phyloP scores from a whole-genome alignment of 176 grass and related monocot genomes.

The Leersia perrieri region DNA sequence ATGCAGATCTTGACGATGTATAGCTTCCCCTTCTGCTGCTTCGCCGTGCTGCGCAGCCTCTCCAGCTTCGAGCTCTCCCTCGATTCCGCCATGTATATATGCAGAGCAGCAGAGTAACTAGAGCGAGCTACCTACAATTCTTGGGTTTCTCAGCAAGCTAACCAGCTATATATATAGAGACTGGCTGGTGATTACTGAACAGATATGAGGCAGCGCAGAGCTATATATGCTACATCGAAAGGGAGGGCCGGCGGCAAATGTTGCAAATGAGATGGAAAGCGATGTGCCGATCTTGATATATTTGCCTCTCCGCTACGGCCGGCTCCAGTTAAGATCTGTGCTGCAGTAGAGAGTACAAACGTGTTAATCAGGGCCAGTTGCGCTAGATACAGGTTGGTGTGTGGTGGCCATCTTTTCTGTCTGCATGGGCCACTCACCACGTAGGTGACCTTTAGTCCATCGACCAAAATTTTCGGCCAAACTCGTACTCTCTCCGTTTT shows the following conservation, averaged over 20 bases:
- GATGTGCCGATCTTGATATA: not conserved
- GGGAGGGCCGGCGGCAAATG: not conserved
- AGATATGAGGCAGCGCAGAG: not conserved
- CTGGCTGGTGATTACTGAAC: not conserved
- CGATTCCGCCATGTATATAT: conserved; percentile 21
- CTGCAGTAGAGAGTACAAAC: not conserved
- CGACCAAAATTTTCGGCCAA: too few species aligned
- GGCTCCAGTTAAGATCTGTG: not conserved
- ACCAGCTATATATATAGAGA: not conserved
- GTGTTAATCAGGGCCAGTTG: not conserved
- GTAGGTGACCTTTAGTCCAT: not conserved
- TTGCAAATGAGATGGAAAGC: not conserved
- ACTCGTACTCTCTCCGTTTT: too few species aligned
- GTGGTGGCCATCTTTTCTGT: not conserved
- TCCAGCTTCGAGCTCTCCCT: conserved; percentile 28
- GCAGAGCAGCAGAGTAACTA: not conserved
- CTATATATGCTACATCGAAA: not conserved
- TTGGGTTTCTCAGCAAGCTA: not conserved
- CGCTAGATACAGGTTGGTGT: not conserved
- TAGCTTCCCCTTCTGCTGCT: conserved; percentile 70
- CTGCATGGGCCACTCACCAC: not conserved
- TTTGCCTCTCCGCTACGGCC: not conserved
- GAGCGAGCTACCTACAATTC: not conserved
- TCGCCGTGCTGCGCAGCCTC: conserved; percentile 46
- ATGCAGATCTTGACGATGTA: conserved; percentile 68